These are phyloP conservation scores for Stylosanthes scabra DNA, from an alignment of 331 rosid species.

Conservation along the genomic window DNA sequence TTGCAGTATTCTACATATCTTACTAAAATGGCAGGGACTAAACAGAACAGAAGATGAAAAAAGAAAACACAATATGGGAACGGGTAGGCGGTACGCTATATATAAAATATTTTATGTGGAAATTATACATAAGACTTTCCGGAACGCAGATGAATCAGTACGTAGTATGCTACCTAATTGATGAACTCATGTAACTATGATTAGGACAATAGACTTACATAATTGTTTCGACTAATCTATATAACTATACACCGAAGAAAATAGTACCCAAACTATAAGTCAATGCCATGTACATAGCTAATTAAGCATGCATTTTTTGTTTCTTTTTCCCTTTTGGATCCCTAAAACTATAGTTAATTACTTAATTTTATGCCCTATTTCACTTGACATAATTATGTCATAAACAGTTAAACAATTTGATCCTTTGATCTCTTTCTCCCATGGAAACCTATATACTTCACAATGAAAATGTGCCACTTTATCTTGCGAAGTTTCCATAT, in stretches of 20 bases:
- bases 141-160: too few species aligned
- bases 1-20: neutral
- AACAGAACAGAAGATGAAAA: neutral
- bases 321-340: too few species aligned
- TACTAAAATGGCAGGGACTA: neutral
- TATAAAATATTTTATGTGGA: too few species aligned
- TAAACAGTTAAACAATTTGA: conserved; percentile 5
- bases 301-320: conserved; percentile 4
- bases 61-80: neutral
- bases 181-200: too few species aligned
- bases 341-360: neutral
- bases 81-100: too few species aligned
- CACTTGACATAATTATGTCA: neutral
- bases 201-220: neutral
- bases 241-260: conserved; percentile 3
- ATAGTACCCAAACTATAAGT: conserved; percentile 14
- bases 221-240: neutral
- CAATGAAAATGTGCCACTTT: conserved; percentile 11
- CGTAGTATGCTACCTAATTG: too few species aligned
- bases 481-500: neutral
- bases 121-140: too few species aligned
- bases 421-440: neutral
- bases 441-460: neutral
- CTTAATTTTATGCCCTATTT: neutral
- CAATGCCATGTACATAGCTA: conserved; percentile 6